These are phyloP conservation scores for Hawksworthiomyces lignivorus DNA, from an alignment of 2,329 filamentous ascomycete species.

Conservation along the genomic window DNA sequence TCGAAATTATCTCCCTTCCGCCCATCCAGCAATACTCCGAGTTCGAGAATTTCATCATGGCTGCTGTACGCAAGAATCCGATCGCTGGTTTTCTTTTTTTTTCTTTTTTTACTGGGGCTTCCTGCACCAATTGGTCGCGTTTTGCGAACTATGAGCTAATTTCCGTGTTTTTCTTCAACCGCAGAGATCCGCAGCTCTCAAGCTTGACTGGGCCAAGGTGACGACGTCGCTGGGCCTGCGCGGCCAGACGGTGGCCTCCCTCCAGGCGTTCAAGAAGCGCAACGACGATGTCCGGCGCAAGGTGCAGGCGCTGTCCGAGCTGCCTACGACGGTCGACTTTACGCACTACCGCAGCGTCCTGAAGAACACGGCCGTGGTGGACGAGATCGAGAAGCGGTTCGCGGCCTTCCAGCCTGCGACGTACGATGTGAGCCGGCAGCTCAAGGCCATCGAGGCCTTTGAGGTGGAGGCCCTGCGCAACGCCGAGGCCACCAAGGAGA, in stretches of 20 bases:
- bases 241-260: conserved; percentile 84
- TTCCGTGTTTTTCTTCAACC: conserved; percentile 23
- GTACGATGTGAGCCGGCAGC: conserved; percentile 87
- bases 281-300: conserved; percentile 98
- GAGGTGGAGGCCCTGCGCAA: conserved; percentile 96
- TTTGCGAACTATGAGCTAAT: conserved; percentile 40
- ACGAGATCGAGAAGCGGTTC: conserved; percentile 98
- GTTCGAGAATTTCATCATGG: conserved; percentile 14
- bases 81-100: not conserved
- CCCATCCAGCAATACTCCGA: conserved; percentile 2
- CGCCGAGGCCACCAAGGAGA: conserved; percentile 91
- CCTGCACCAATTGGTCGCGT: not conserved
- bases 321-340: conserved; percentile 85
- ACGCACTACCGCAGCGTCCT: conserved; percentile 81
- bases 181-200: conserved; percentile 94
- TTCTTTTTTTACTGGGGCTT: not conserved
- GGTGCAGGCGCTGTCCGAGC: conserved; percentile 74
- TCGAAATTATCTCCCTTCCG: not conserved
- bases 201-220: conserved; percentile 98
- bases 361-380: conserved; percentile 92
- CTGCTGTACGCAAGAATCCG: conserved; percentile 13
- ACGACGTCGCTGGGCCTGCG: conserved; percentile 90
- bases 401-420: conserved; percentile 81
- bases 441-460: conserved; percentile 97
- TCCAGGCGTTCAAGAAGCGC: conserved; percentile 98